Evolutionary conservation across 257 asterid species (phyloP).

Genomic region (Gardenia jasminoides): DNA sequence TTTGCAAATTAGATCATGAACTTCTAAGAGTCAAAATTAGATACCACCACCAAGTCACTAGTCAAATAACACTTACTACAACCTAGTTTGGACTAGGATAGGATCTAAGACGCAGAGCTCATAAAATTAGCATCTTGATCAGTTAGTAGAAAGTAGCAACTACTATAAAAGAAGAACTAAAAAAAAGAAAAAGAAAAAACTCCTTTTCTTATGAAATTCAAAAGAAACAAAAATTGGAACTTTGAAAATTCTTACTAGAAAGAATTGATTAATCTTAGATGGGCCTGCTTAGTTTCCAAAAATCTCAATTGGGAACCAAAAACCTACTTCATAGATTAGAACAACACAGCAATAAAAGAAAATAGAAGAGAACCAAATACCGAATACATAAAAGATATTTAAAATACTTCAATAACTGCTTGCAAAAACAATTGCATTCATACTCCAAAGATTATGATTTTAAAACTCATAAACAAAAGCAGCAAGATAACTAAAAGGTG

Average conservation of each 20-base stretch:
- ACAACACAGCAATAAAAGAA: slow-evolving; percentile 17
- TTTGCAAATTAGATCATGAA: neutral
- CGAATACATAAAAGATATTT: too few species aligned
- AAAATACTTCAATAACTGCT: too few species aligned
- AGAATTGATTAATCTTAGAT: slow-evolving; percentile 33
- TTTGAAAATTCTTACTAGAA: slow-evolving; percentile 43
- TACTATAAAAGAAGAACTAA: neutral
- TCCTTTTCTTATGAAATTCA: neutral
- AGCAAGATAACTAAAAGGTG: too few species aligned
- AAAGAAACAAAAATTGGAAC: slow-evolving; percentile 18
- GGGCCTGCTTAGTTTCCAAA: slow-evolving; percentile 44
- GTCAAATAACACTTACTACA: neutral
- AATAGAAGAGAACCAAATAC: neutral
- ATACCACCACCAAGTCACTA: neutral
- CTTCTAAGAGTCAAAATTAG: neutral
- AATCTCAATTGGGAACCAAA: slow-evolving; percentile 35
- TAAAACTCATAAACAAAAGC: too few species aligned
- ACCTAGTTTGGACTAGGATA: neutral
- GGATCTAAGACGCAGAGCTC: neutral
- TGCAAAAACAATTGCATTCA: too few species aligned
- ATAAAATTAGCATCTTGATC: neutral
- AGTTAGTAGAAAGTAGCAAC: neutral
- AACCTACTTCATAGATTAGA: slow-evolving; percentile 28
- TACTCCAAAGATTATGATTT: too few species aligned
- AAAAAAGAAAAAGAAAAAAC: neutral